Evolutionary conservation across 108 stramenopile genomes (phyloP).

Genomic region (Nitzschia sp.): DNA sequence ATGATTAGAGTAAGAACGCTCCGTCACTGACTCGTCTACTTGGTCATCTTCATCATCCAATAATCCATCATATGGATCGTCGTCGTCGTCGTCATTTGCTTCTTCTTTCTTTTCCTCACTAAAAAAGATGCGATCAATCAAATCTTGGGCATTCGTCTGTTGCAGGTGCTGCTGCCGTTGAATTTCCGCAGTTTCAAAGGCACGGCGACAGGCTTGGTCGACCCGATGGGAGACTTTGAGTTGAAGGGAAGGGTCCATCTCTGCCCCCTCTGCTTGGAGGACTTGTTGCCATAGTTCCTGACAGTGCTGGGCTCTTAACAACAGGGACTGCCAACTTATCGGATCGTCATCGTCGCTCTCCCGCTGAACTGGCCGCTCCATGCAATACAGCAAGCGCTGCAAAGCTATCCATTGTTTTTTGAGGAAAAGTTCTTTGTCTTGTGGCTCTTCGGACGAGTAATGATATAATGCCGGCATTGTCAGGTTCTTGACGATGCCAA

Average conservation of each 20-base stretch:
- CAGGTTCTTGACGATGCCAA: too few species aligned
- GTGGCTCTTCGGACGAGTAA: too few species aligned
- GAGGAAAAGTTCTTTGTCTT: too few species aligned
- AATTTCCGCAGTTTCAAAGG: slow-evolving; percentile 13
- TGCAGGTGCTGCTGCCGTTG: slow-evolving; percentile 6
- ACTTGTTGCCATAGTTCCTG: slow-evolving; percentile 33
- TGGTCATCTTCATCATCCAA: background rate
- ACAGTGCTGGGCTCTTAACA: slow-evolving; percentile 32
- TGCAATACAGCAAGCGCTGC: slow-evolving; percentile 30
- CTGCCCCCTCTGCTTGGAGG: background rate
- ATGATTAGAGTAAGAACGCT: background rate
- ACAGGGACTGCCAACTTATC: background rate
- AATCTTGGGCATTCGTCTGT: slow-evolving; percentile 23
- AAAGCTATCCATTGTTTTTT: slow-evolving; percentile 15
- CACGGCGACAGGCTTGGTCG: slow-evolving; percentile 29
- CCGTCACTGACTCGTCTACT: background rate
- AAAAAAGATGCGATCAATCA: slow-evolving; percentile 34
- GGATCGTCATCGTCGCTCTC: background rate
- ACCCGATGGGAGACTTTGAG: slow-evolving; percentile 20
- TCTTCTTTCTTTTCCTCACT: background rate
- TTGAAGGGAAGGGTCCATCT: background rate
- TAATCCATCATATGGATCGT: slow-evolving; percentile 6
- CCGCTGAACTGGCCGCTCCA: slow-evolving; percentile 3
- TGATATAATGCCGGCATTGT: too few species aligned
- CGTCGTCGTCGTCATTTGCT: background rate